Percentiles rank a stretch among this genome's conserved stretches.
phyloP scores from a whole-genome alignment of 179 eudicot species.

The Silene vulgaris region DNA sequence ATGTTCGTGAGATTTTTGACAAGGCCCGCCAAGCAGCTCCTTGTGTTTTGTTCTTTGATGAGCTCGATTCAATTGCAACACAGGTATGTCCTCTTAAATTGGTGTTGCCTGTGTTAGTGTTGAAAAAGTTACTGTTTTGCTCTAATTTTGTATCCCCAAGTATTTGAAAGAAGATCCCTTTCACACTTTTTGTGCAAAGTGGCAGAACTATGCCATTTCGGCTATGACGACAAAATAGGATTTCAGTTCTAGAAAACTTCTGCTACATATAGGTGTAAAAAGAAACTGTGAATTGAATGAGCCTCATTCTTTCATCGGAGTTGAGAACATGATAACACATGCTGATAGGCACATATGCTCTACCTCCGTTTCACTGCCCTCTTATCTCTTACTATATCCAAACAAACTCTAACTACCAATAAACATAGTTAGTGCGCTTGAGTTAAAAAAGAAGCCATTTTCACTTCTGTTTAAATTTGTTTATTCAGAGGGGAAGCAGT shows the following conservation, averaged over 20 bases:
- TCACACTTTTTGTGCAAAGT: neutral
- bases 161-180: neutral
- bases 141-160: neutral
- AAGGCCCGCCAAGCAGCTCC: conserved; percentile 83
- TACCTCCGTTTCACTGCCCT: neutral
- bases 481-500: conserved; percentile 65
- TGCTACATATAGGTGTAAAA: neutral
- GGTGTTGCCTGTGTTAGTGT: neutral
- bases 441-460: neutral
- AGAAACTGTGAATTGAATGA: neutral
- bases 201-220: neutral
- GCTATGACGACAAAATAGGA: neutral
- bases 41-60: conserved; percentile 78
- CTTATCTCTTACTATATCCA: neutral
- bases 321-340: neutral
- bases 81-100: conserved; percentile 40
- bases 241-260: neutral
- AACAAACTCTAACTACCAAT: neutral
- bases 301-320: neutral
- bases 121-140: neutral
- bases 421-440: neutral
- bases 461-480: neutral
- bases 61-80: conserved; percentile 79
- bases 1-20: conserved; percentile 79
- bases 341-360: neutral